Evolutionary conservation across 345 rosid genomes (phyloP), one percentile per base, ranked within the genome.

Genomic region (Theobroma cacao): DNA sequence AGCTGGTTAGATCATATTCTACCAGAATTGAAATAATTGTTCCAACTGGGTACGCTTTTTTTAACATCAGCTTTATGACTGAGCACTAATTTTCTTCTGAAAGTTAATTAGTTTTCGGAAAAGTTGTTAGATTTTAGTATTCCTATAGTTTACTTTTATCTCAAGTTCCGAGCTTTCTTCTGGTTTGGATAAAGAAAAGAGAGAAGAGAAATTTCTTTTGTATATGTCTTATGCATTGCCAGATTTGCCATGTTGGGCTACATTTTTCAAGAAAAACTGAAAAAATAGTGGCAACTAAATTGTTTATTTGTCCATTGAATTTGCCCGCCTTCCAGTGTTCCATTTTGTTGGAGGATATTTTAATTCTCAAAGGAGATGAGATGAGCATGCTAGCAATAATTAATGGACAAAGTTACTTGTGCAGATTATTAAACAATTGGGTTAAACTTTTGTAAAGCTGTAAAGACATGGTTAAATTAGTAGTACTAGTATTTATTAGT

Each of bases 401-500:
- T 68, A 68, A 68, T 43, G 4, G 22, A 24, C 20, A 26, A 67
- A 43, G 36, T 68, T 68, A 68, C 72, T 43, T 24, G 12, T 68
- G 53, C 5, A 43, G n/a, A 67, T 43, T 12, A 67, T 41, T 67
- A 43, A 43, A 67, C 72, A 68, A 68, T 68, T 41, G n/a, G 1
- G 53, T 68, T 68, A 43, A 43, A 26, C 55, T 68, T 43, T 68
- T 26, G n/a, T 26, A 24, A 68, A 68, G 55, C 59, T 50, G 75
- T 48, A 31, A 48, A 71, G 59, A 2, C 41, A 48, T 50, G 59
- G 22, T 28, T 70, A 47, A 70, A 70, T 71, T 28, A 48, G 15
- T 41, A 41, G 45, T 48, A 26, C 7, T 18, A 4, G 5, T 18
- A 14, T 41, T 12, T 12, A 6, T 1, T 43, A 30, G 24, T 24